Evolutionary conservation across 179 eudicot species (phyloP), one percentile per base, ranked within the genome.

Genomic region (Patellifolia procumbens): DNA sequence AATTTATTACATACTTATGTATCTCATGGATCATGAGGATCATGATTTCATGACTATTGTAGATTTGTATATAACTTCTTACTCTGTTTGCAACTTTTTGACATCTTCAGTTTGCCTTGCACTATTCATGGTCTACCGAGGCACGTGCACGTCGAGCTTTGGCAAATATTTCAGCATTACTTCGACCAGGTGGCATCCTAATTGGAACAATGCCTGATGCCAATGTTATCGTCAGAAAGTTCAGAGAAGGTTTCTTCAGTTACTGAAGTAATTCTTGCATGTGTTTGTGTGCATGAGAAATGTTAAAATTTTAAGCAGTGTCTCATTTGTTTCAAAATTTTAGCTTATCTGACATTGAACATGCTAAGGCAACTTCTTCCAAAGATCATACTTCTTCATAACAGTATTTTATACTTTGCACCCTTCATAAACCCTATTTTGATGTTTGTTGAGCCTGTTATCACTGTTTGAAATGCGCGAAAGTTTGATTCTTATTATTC

Each of bases 151-250:
- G 99, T 51, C 87, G 94, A 80, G 98, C 99, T 74, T 83, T 95
- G 86, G 97, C 96, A 64, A 95, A 91, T 85, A 95, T 95, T 76
- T 93, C 99, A 67, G 90, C 96, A 74, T 89, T 95, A 73, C 97
- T 95, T 83, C 90, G 97, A 28, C 98, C 99, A 26, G 99, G 99
- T 66, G 99, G 99, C 83, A 86, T 83, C 77, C 87, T 95, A 77
- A 95, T 95, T 85, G 99, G 99, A 71, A 95, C 99, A 10, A 91
- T 95, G 97, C 99, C 99, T 72, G 99, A 95, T 85, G 91, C 99
- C 78, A 93, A 93, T 82, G 99, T 95, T 32, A 95, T 95, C 78
- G 70, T 95, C 59, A 95, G 89, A 87, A 95, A 91, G 81, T 89
- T 93, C 52, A 90, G 98, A 93, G 89, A 87, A 91, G 97, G 97